Evolutionary conservation across 108 stramenopile species (phyloP).

Genomic region (Pelagomonas calceolata): DNA sequence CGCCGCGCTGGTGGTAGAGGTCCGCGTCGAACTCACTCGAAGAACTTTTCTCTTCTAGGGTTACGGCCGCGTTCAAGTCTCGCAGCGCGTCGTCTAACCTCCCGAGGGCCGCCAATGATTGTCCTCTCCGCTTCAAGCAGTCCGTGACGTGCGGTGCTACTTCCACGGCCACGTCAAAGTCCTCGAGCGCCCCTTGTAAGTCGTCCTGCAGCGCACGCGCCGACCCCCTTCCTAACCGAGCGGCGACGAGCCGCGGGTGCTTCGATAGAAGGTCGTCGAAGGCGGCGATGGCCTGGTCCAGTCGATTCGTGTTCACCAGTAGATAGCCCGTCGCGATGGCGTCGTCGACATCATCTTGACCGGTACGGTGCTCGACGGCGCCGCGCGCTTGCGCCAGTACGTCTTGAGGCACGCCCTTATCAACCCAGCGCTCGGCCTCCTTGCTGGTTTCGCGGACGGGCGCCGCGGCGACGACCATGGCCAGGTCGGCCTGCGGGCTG

Average conservation of each 20-base stretch:
- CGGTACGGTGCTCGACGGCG: background rate
- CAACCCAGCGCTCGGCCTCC: background rate
- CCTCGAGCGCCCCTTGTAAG: background rate
- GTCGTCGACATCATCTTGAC: background rate
- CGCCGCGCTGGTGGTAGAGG: background rate
- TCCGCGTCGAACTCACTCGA: background rate
- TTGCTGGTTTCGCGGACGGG: background rate
- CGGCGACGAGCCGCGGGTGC: background rate
- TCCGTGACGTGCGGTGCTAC: background rate
- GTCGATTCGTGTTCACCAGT: slow-evolving; percentile 12
- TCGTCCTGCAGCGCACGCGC: background rate
- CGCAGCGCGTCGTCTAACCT: background rate
- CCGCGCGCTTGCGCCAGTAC: background rate
- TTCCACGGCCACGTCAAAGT: background rate
- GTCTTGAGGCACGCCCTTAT: background rate
- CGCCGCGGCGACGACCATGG: background rate
- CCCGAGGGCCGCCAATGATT: background rate
- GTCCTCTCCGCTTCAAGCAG: background rate
- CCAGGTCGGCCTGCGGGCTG: no score
- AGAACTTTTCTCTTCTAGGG: background rate
- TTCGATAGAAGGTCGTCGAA: slow-evolving; percentile 12
- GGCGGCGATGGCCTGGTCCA: slow-evolving; percentile 11
- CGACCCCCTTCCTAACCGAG: background rate
- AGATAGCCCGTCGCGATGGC: background rate
- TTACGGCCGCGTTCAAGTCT: background rate